Evolutionary conservation across 345 rosid species (phyloP), one percentile per base, ranked within the genome.

Genomic region (Crucihimalaya himalaica): DNA sequence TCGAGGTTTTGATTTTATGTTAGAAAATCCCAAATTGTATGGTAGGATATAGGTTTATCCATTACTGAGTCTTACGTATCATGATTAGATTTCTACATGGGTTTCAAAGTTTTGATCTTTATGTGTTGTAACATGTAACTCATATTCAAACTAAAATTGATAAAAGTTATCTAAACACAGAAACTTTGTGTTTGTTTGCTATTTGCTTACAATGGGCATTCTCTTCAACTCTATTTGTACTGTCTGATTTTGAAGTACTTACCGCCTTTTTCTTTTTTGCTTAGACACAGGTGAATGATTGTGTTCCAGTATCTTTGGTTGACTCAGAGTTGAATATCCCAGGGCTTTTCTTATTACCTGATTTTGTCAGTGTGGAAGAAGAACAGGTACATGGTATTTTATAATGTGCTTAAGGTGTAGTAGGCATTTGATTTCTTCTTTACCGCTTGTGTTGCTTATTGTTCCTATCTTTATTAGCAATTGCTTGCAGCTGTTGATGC

Each of bases 401-500:
- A 8, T 57, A 57, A 65, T n/a, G 18, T 48, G 67, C 18, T 35
- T 46, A 34, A 14, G 42, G 16, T 55, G 4, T 35, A 63, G n/a
- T n/a, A 27, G 4, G 60, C 5, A 14, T 28, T 31, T 68, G 79
- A 75, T 52, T 20, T 35, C n/a, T 29, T 35, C 15, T 63, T 25
- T 46, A 15, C 28, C 53, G 25, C 43, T 60, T 19, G 14, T 20
- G 23, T 48, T 48, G 31, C 48, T 60, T 69, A 45, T 34, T 35
- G 12, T 63, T 56, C 1, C 42, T 39, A 52, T 62, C 20, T 69
- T 31, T 43, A 18, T 61, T 67, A 94, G 98, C 89, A 87, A 75
- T 79, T 89, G 83, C 89, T 94, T 80, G 86, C 84, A 35, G 95
- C 91, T 15, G 93, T 94, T 78, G 98, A 94, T 80, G 63, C 52